Conservation (phyloP, 2,329 filamentous ascomycete genomes). For the Sphaerulina vaccinii region DNA sequence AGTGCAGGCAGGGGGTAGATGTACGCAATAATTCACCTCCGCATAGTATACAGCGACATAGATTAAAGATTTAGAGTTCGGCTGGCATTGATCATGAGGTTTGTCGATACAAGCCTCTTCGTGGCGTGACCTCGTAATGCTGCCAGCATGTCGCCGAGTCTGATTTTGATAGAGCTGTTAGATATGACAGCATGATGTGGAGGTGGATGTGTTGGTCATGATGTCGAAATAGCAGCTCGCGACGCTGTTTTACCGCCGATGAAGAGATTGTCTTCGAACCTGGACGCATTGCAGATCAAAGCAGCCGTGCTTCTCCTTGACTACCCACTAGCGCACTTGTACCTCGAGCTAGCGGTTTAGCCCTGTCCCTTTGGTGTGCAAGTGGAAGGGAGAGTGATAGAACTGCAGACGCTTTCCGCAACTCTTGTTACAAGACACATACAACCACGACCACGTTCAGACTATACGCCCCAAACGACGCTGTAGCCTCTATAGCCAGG, state of each 20-base stretch:
- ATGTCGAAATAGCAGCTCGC: background rate
- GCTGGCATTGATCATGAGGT: background rate
- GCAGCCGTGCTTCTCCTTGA: background rate
- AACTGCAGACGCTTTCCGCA: no score
- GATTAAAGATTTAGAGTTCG: background rate
- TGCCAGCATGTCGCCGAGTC: no score
- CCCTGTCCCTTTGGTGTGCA: no score
- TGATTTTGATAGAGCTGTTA: no score
- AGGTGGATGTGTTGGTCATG: background rate
- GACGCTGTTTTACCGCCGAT: background rate
- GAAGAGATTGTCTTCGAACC: background rate
- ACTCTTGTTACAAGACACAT: no score
- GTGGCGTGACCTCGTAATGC: background rate
- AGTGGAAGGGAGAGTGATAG: no score
- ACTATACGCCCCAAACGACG: no score
- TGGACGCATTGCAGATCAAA: no score
- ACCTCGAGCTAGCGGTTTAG: no score
- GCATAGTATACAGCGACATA: background rate
- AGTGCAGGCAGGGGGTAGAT: background rate
- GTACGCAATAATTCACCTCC: background rate
- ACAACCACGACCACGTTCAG: no score
- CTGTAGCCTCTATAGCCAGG: no score
- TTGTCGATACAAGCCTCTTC: background rate
- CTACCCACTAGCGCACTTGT: no score
- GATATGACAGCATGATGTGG: background rate